Base-by-base conservation (phyloP, 2,329 filamentous ascomycete genomes). In the Fusarium sororula region DNA sequence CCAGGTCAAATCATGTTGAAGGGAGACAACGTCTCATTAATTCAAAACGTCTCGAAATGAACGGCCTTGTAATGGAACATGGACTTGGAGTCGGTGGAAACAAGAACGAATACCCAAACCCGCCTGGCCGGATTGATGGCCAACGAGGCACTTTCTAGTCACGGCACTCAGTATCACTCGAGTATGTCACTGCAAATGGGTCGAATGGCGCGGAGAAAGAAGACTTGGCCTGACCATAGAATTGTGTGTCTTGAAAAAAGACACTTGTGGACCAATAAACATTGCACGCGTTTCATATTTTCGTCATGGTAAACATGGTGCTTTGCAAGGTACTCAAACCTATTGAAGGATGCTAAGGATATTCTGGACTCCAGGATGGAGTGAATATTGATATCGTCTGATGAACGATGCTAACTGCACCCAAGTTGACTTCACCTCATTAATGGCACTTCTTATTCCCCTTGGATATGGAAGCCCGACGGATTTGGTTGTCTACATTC, bases 11-110 rank as follows among this genome's bases (percentile, higher is more conserved):
- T 97, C 73, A 84, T 97, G 74, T 88, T 97, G 75, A 96, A 96
- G 85, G 94, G 94, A 77, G 94, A 96, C 85, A 96, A 96, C 79
- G 93, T 97, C 57, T 94, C 93, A 39, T 86, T 97, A 76, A 95
- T 96, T 77, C 94, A 93, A 80, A 87, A 82, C 77, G 62, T 85
- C 66, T 81, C 82, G 37, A 75, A 75, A 60, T 82, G 71, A 79
- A 55, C 41, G 50, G 32, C 20, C 37, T 44, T 54, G 18, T 45
- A 66, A 32, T 39, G 39, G 38, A 45, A 67, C 35, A 35, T 56
- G 64, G 59, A 59, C 59, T 53, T 53, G 26, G 32, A 60, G 48
- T 57, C 51, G 42, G 35, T 53, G 65, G 72, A 64, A 66, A 60
- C 41, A 58, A 66, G 55, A 72, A 59, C 47, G 66, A 44, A 75